Evolutionary conservation across 768 basidiomycete genomes (phyloP).

Genomic region (Tremella mesenterica): DNA sequence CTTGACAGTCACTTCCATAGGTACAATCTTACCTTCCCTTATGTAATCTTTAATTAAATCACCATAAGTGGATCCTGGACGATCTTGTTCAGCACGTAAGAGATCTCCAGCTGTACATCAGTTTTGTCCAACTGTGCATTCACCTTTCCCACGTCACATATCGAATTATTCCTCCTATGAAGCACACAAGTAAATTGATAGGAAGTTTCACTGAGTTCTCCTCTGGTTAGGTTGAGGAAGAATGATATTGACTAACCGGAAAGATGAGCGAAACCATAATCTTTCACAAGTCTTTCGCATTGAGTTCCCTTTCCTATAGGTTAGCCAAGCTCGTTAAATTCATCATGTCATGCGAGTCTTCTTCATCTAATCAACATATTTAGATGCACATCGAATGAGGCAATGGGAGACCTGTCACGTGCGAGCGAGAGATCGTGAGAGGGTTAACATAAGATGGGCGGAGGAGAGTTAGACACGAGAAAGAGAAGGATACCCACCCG

Average conservation of each 20-base stretch:
- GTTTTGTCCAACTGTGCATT: background rate
- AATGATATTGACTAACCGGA: slow-evolving; percentile 56
- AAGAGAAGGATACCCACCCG: slow-evolving; percentile 52
- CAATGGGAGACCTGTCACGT: no score
- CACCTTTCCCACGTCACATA: background rate
- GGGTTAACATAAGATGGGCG: background rate
- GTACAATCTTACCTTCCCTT: slow-evolving; percentile 84
- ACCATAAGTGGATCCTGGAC: slow-evolving; percentile 74
- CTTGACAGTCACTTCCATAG: slow-evolving; percentile 89
- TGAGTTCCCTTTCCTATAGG: slow-evolving; percentile 87
- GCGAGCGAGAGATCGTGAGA: no score
- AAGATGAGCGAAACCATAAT: slow-evolving; percentile 83
- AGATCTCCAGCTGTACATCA: slow-evolving; percentile 77
- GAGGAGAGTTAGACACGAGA: background rate
- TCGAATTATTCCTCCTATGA: no score
- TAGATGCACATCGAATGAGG: no score
- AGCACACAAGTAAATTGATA: background rate
- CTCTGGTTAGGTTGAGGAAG: background rate
- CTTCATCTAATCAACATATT: no score
- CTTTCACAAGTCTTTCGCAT: slow-evolving; percentile 70
- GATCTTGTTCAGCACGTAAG: slow-evolving; percentile 82
- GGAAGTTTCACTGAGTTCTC: no score
- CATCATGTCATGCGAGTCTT: no score
- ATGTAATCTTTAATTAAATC: slow-evolving; percentile 79
- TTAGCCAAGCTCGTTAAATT: no score